Conservation (phyloP, 2,329 filamentous ascomycete species). For the Paraphoma sp. region DNA sequence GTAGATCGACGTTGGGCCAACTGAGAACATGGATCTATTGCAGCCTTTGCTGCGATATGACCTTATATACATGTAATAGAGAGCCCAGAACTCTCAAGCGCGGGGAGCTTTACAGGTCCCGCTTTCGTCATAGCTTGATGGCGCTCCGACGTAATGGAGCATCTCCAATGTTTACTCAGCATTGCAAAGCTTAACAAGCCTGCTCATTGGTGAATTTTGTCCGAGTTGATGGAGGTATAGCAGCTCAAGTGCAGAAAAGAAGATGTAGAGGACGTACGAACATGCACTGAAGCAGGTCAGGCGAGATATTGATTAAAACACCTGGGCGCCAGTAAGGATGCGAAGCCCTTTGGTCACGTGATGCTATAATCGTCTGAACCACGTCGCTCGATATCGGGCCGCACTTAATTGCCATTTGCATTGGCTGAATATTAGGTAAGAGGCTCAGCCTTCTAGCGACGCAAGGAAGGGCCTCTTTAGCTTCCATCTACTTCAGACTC, state of each 20-base stretch:
- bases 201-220: background rate
- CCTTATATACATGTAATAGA: conserved; percentile 33
- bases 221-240: background rate
- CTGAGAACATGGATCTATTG: conserved; percentile 5
- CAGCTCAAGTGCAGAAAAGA: background rate
- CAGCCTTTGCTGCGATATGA: background rate
- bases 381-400: too few relatives aligned
- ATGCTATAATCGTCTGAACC: too few relatives aligned
- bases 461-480: too few relatives aligned
- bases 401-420: too few relatives aligned
- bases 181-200: conserved; percentile 36
- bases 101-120: conserved; percentile 9
- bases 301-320: too few relatives aligned
- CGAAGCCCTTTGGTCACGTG: too few relatives aligned
- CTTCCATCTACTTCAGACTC: too few relatives aligned
- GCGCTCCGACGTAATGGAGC: conserved; percentile 12
- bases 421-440: too few relatives aligned
- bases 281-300: too few relatives aligned
- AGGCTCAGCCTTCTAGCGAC: too few relatives aligned
- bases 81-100: conserved; percentile 13
- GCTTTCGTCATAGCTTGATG: conserved; percentile 30
- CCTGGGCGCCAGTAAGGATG: too few relatives aligned
- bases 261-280: too few relatives aligned
- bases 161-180: conserved; percentile 34
- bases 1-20: conserved; percentile 24